Evolutionary conservation across 306 rosid species (phyloP).

Genomic region (Casuarina glauca): DNA sequence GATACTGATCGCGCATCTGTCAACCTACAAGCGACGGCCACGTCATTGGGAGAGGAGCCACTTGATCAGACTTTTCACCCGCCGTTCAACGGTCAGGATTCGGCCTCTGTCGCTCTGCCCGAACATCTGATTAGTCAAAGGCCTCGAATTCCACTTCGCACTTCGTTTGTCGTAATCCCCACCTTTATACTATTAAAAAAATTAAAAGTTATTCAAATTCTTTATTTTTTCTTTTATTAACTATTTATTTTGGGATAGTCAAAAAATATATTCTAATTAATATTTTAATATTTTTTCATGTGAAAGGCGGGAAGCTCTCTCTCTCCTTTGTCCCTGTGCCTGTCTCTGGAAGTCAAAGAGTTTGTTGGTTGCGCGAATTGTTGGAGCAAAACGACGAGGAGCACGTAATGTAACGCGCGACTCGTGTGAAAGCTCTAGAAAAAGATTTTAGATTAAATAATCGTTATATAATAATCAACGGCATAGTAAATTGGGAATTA

Average conservation of each 20-base stretch:
- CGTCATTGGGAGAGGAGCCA: constrained; percentile 4
- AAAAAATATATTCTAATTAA: constrained; percentile 4
- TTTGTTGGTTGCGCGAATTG: constrained; percentile 41
- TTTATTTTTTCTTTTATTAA: constrained; percentile 7
- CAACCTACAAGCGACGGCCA: not conserved
- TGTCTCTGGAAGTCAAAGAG: constrained; percentile 57
- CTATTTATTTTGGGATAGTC: constrained; percentile 39
- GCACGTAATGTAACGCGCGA: constrained; percentile 47
- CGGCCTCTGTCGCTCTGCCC: not conserved
- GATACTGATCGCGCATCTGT: constrained; percentile 30
- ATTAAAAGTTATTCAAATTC: not conserved
- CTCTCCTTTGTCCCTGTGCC: not conserved
- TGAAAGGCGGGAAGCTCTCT: constrained; percentile 39
- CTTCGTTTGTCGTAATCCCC: constrained; percentile 6
- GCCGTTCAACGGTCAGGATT: constrained; percentile 9
- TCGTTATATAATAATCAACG: too few species aligned
- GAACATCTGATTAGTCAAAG: constrained; percentile 31
- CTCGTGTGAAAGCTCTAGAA: constrained; percentile 11
- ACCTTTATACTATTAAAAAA: not conserved
- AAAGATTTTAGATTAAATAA: not conserved
- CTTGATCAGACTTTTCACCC: constrained; percentile 2
- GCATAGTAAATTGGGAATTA: not conserved
- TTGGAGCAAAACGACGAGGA: constrained; percentile 37
- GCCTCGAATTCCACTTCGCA: not conserved
- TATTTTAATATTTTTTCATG: constrained; percentile 16